phyloP scores from a whole-genome alignment of 2,329 filamentous ascomycete genomes.

The Alternaria ethzedia region DNA sequence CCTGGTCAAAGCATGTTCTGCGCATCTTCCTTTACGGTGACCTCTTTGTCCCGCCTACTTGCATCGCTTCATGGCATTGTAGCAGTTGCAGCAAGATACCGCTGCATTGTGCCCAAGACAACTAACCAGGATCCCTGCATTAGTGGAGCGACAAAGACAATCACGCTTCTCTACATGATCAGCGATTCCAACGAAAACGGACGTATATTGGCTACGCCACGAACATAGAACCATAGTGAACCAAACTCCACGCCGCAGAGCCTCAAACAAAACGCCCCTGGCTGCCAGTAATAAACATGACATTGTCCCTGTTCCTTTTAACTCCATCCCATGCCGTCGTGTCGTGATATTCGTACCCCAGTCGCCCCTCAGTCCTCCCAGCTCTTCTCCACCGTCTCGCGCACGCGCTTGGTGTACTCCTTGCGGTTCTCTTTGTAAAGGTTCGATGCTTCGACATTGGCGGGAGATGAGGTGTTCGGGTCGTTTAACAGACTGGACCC shows the following conservation, averaged over 20 bases:
- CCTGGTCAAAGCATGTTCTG: not conserved
- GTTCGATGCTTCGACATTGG: constrained; percentile 97
- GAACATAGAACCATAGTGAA: constrained; percentile 13
- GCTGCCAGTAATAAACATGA: constrained; percentile 14
- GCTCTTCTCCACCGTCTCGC: constrained; percentile 98
- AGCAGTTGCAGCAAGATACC: not conserved
- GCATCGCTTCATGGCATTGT: not conserved
- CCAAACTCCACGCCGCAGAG: constrained; percentile 36
- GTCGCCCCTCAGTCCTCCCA: constrained; percentile 77
- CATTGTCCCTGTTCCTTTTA: constrained; percentile 19
- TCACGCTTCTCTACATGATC: not conserved
- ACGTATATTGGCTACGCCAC: constrained; percentile 13
- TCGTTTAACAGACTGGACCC: constrained; percentile 83
- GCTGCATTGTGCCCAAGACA: not conserved
- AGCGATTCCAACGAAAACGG: not conserved
- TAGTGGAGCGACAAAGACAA: not conserved
- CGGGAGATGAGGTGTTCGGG: constrained; percentile 96
- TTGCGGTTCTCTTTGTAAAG: constrained; percentile 97
- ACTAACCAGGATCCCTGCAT: not conserved
- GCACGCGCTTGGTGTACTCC: constrained; percentile 93
- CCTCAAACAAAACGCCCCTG: constrained; percentile 14
- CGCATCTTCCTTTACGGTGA: not conserved
- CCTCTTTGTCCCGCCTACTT: not conserved
- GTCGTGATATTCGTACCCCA: constrained; percentile 14
- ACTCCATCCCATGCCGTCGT: constrained; percentile 26